These are phyloP conservation scores for Phaeosphaeriaceae sp. DNA, from an alignment of 2,329 filamentous ascomycete species.

Conservation along the genomic window DNA sequence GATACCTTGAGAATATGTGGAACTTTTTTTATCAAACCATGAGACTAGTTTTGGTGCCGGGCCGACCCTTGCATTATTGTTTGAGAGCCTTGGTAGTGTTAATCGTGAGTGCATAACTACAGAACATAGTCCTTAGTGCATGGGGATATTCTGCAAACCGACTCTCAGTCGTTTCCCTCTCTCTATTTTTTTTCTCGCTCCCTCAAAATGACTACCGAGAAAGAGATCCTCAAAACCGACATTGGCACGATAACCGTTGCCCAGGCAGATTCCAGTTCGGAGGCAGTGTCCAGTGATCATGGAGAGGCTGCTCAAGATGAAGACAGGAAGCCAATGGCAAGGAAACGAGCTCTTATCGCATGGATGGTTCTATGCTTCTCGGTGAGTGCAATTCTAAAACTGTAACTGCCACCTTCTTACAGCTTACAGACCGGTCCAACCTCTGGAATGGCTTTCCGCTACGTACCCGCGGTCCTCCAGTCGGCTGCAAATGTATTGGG, in stretches of 20 bases:
- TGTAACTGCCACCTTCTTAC: background rate
- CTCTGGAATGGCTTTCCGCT: slow-evolving; percentile 8
- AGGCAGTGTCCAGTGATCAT: background rate
- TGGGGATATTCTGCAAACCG: no score
- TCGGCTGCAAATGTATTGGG: slow-evolving; percentile 6
- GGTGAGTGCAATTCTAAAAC: background rate
- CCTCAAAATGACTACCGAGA: background rate
- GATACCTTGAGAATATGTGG: no score
- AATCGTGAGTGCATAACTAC: no score
- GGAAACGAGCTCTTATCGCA: slow-evolving; percentile 15
- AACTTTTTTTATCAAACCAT: no score
- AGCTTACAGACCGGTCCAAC: slow-evolving; percentile 3
- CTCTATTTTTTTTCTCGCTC: no score
- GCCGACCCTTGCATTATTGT: no score
- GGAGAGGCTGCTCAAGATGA: background rate
- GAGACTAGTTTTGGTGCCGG: no score
- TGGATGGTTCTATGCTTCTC: slow-evolving; percentile 22
- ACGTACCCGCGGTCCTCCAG: slow-evolving; percentile 7
- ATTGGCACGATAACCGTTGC: background rate
- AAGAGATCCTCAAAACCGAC: background rate
- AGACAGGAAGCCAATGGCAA: slow-evolving; percentile 3
- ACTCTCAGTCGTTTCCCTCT: no score
- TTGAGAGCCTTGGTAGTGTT: no score
- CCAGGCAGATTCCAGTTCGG: background rate
- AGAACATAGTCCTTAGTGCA: no score